Base-by-base conservation (phyloP, 441 rosid species). In the Isatis lusitanica region DNA sequence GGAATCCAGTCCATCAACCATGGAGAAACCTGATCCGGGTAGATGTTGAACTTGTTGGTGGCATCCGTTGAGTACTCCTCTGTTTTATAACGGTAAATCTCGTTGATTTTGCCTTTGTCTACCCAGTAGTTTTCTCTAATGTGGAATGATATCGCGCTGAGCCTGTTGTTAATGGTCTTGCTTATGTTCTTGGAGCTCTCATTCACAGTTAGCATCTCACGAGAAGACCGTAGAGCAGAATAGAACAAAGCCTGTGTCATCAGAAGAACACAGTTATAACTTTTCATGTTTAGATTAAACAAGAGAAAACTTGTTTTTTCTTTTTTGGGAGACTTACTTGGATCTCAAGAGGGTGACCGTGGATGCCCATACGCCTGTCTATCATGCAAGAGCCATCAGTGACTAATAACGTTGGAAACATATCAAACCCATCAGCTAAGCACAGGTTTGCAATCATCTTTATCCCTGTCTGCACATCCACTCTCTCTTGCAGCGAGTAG, bases 381-480 rank as follows among this genome's bases (percentile, higher is more conserved):
- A 93, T 91, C 98, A 93, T 93, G 83, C 97, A 91, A 74, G 98
- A 93, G 43, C 98, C 98, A 83, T 93, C 98, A 4, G 98, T 91
- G 79, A 93, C 97, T 57, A 91, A 71, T 30, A 93, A 81, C 38
- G 98, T 81, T 24, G 98, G 98, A 79, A 93, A 93, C 97, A 94
- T 94, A 80, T 94, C 97, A 57, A 94, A 94, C 12, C 98, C 98
- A 80, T 91, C 98, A 24, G 92, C 43, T 70, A 94, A 84, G 82
- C 98, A 91, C 75, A 91, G 66, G 78, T 91, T 93, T 38, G 91
- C 80, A 46, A 91, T 86, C 82, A 91, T 79, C 78, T 88, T 90
- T 59, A 94, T 91, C 74, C 96, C 98, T 5, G 91, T 90, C 75
- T 94, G 98, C 44, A 94, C 98, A 80, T 94, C 98, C 51, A 90